phyloP scores from a whole-genome alignment of 2,329 filamentous ascomycete genomes.

The Phialophora macrospora region DNA sequence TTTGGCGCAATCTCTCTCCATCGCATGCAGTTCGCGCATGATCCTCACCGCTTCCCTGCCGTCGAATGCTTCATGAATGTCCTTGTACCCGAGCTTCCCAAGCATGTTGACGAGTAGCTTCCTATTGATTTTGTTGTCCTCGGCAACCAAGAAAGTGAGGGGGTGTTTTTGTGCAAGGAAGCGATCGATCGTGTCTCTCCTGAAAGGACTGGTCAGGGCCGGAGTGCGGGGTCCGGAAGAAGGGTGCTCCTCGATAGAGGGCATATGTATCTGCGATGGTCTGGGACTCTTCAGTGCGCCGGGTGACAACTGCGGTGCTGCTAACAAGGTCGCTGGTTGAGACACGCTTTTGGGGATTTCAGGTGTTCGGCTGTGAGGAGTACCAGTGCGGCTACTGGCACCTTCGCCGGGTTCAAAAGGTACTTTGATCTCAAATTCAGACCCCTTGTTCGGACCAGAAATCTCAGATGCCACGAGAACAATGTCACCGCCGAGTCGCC shows the following conservation, averaged over 20 bases:
- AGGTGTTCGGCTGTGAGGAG: constrained; percentile 53
- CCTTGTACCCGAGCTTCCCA: constrained; percentile 67
- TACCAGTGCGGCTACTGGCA: constrained; percentile 55
- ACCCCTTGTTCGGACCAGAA: constrained; percentile 63
- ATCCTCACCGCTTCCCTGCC: constrained; percentile 69
- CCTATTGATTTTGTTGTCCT: constrained; percentile 75
- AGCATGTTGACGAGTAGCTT: constrained; percentile 70
- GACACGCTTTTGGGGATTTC: constrained; percentile 21
- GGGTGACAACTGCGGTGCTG: constrained; percentile 39
- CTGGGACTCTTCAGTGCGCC: constrained; percentile 39
- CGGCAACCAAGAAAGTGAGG: constrained; percentile 70
- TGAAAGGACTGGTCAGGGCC: constrained; percentile 3
- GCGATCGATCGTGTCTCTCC: constrained; percentile 51
- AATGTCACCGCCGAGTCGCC: constrained; percentile 71
- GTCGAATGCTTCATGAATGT: constrained; percentile 69
- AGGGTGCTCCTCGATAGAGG: constrained; percentile 2
- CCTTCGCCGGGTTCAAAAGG: constrained; percentile 59
- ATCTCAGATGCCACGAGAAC: constrained; percentile 67
- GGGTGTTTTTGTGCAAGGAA: constrained; percentile 65
- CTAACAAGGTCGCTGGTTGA: constrained; percentile 10
- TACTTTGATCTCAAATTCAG: constrained; percentile 71
- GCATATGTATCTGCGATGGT: constrained; percentile 10
- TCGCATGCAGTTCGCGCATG: constrained; percentile 55
- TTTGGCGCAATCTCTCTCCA: constrained; percentile 14
- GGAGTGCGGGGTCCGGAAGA: constrained; percentile 1